Percentiles rank a stretch among this genome's conserved stretches.
phyloP scores from a whole-genome alignment of 257 asterid species.

The Lithospermum erythrorhizon region DNA sequence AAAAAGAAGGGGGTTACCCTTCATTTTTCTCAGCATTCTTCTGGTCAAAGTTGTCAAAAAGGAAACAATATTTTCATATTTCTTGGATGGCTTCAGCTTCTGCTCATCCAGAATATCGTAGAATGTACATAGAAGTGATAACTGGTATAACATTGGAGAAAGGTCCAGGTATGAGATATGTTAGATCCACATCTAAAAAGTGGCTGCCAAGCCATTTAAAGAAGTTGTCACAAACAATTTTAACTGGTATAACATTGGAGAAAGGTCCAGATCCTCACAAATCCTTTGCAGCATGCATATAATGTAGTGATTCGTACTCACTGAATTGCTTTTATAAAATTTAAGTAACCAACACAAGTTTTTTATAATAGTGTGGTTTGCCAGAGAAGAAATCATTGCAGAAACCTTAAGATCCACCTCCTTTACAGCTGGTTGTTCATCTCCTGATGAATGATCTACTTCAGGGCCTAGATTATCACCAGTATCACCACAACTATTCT shows the following conservation, averaged over 20 bases:
- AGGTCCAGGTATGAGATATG: conserved; percentile 11
- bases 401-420: conserved; percentile 80
- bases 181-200: not conserved
- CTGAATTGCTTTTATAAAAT: conserved; percentile 72
- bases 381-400: conserved; percentile 68
- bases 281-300: conserved; percentile 53
- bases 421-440: conserved; percentile 47
- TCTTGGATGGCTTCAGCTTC: conserved; percentile 64
- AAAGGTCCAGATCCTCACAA: conserved; percentile 80
- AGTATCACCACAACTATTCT: conserved; percentile 22
- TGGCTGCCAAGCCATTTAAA: not conserved
- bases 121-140: conserved; percentile 67
- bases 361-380: conserved; percentile 50
- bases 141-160: conserved; percentile 43
- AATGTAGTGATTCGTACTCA: conserved; percentile 61
- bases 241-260: conserved; percentile 98
- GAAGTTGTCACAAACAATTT: not conserved
- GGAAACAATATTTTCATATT: conserved; percentile 56
- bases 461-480: conserved; percentile 30
- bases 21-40: conserved; percentile 83
- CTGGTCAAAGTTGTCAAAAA: conserved; percentile 66
- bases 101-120: conserved; percentile 86
- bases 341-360: conserved; percentile 86
- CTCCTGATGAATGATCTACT: conserved; percentile 60
- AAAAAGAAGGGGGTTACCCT: conserved; percentile 72